phyloP scores from a whole-genome alignment of 257 asterid genomes.

The Solanum sejunctum region DNA sequence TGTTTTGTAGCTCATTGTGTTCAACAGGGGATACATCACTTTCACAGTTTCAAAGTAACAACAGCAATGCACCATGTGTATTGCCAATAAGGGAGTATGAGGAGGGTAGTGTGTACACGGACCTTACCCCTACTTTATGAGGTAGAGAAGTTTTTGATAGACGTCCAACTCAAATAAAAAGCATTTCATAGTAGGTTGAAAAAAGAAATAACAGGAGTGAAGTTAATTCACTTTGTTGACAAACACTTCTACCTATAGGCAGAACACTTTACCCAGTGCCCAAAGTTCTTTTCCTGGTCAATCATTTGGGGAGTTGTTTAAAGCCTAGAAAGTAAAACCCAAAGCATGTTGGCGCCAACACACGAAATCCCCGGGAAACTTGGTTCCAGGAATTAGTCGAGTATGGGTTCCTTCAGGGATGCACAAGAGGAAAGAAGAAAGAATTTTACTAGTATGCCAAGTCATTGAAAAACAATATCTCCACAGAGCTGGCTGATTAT shows the following conservation, averaged over 20 bases:
- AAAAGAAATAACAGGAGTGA: neutral
- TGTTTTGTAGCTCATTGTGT: neutral
- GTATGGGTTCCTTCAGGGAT: neutral
- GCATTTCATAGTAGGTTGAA: neutral
- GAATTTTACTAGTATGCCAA: neutral
- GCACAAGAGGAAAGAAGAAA: neutral
- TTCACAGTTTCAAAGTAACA: neutral
- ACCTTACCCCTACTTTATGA: neutral
- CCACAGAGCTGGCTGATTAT: neutral
- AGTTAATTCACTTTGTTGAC: neutral
- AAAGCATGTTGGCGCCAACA: neutral
- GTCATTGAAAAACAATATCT: neutral
- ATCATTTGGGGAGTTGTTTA: neutral
- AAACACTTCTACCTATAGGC: neutral
- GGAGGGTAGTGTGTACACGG: no score
- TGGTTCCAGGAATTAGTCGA: neutral
- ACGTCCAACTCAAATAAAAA: neutral
- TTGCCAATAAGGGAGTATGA: no score
- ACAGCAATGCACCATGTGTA: neutral
- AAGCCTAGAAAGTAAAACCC: neutral
- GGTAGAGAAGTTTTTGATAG: neutral
- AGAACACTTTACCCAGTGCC: neutral
- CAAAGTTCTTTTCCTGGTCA: neutral
- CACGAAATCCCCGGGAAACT: neutral
- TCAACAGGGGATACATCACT: neutral